These are phyloP conservation scores for baker's yeast (Saccharomyces cerevisiae) DNA, from an alignment of 805 yeast species.

Conservation along the genomic window DNA sequence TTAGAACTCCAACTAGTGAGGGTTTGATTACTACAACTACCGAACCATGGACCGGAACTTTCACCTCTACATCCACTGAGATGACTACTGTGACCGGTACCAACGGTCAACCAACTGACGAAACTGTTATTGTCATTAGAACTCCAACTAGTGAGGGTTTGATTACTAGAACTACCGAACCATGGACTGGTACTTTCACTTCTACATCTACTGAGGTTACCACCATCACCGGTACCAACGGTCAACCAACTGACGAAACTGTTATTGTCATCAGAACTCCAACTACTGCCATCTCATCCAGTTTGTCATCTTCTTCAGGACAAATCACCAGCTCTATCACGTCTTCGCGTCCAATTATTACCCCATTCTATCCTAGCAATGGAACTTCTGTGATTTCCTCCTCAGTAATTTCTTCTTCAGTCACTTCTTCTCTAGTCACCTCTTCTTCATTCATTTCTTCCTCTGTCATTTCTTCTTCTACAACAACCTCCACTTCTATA, in stretches of 20 bases:
- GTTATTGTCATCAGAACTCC: too few species aligned
- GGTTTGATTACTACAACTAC: not conserved
- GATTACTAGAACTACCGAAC: too few species aligned
- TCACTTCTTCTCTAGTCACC: not conserved
- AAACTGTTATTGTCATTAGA: too few species aligned
- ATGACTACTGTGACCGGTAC: too few species aligned
- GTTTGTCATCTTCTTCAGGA: not conserved
- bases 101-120: too few species aligned
- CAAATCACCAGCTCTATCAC: too few species aligned
- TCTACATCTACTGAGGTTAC: too few species aligned
- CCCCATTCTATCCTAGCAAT: not conserved
- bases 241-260: too few species aligned
- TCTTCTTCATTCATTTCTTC: not conserved
- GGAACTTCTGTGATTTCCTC: not conserved
- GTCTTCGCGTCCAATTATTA: not conserved
- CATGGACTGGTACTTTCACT: too few species aligned
- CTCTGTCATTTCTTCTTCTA: not conserved
- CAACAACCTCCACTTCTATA: not conserved
- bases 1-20: constrained; percentile 2
- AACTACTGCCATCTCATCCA: not conserved
- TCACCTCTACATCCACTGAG: too few species aligned
- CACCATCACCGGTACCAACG: too few species aligned
- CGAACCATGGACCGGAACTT: constrained; percentile 1
- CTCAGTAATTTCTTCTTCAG: not conserved
- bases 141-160: too few species aligned